These are phyloP conservation scores for Fusarium pilosicola DNA, from an alignment of 2,329 filamentous ascomycete genomes.

Conservation along the genomic window DNA sequence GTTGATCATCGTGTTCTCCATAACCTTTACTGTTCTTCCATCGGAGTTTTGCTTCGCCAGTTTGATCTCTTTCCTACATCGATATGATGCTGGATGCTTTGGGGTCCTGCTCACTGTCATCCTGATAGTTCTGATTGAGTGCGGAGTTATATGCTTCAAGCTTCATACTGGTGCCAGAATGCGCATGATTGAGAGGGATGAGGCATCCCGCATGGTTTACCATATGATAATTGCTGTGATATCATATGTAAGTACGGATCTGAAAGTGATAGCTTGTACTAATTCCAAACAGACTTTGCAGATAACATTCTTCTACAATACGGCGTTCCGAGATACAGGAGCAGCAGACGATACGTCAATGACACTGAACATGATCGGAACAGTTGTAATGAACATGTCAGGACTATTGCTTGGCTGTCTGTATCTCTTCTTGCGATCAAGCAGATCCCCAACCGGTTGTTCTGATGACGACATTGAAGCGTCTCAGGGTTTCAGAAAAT, in stretches of 20 bases:
- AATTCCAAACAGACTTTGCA: slow-evolving; percentile 62
- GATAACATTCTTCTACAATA: slow-evolving; percentile 70
- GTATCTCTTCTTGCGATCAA: slow-evolving; percentile 74
- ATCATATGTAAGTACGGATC: slow-evolving; percentile 61
- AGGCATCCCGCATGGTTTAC: slow-evolving; percentile 76
- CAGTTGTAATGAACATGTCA: slow-evolving; percentile 72
- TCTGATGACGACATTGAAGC: slow-evolving; percentile 47
- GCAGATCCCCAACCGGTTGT: slow-evolving; percentile 64
- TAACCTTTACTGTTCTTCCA: slow-evolving; percentile 65
- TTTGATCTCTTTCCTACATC: slow-evolving; percentile 73
- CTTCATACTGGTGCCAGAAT: slow-evolving; percentile 65
- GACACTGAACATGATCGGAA: slow-evolving; percentile 69
- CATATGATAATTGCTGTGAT: slow-evolving; percentile 68
- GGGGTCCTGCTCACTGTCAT: slow-evolving; percentile 62
- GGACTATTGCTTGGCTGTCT: slow-evolving; percentile 72
- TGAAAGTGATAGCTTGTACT: slow-evolving; percentile 32
- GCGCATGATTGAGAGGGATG: slow-evolving; percentile 67
- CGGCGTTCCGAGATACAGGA: slow-evolving; percentile 57
- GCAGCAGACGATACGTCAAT: slow-evolving; percentile 53
- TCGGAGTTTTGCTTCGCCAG: slow-evolving; percentile 72
- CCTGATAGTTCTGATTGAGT: slow-evolving; percentile 60
- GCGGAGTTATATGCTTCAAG: slow-evolving; percentile 65
- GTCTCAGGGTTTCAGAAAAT: slow-evolving; percentile 27
- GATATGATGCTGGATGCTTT: slow-evolving; percentile 68
- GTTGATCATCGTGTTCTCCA: slow-evolving; percentile 65